Conservation (phyloP, 306 rosid genomes). For the Fagus sylvatica region DNA sequence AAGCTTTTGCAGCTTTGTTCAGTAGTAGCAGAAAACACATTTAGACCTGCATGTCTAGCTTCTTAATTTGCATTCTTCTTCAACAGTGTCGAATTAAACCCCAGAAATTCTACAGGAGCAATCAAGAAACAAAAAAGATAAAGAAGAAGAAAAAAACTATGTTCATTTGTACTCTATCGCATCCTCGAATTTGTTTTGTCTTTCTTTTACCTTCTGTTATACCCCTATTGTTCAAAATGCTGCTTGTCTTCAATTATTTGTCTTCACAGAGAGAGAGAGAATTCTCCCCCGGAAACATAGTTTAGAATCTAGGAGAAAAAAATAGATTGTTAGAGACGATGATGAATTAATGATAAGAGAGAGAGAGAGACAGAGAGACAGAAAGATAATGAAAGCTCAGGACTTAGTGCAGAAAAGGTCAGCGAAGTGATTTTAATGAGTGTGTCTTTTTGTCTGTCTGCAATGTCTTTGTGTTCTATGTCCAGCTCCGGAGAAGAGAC, state of each 20-base stretch:
- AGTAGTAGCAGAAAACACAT: constrained; percentile 5
- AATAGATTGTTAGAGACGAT: constrained; percentile 40
- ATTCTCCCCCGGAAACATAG: constrained; percentile 37
- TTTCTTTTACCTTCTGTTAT: not conserved
- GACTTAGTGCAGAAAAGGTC: constrained; percentile 15
- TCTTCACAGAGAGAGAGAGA: constrained; percentile 25
- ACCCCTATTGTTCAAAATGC: not conserved
- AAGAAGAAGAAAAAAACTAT: not conserved
- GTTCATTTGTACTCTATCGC: not conserved
- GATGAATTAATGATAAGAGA: constrained; percentile 42
- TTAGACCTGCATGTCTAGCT: constrained; percentile 1
- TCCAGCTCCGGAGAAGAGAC: constrained; percentile 99
- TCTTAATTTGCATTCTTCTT: not conserved
- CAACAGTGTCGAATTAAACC: not conserved
- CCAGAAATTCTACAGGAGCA: not conserved
- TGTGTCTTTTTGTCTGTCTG: constrained; percentile 35
- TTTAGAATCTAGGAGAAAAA: constrained; percentile 44
- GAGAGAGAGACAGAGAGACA: not conserved
- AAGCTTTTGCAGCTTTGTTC: constrained; percentile 9
- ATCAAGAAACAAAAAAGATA: not conserved
- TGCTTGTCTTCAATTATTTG: constrained; percentile 14
- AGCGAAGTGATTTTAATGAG: constrained; percentile 39
- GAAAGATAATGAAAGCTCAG: not conserved
- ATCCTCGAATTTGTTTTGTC: not conserved
- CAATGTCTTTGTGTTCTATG: constrained; percentile 41